These are phyloP conservation scores for Articulospora tetracladia DNA, from an alignment of 495 filamentous ascomycete species.

Conservation along the genomic window DNA sequence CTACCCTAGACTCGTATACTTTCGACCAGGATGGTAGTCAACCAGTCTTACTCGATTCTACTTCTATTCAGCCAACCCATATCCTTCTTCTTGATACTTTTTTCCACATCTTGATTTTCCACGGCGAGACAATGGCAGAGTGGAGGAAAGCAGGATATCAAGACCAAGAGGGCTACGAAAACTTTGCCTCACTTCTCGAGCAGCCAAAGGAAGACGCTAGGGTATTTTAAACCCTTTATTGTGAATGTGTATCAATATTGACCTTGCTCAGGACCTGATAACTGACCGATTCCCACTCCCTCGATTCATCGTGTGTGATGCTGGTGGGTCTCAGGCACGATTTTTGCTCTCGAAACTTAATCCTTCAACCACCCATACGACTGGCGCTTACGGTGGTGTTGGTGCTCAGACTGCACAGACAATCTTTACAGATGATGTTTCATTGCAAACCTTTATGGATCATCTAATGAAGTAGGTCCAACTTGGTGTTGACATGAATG, in stretches of 20 bases:
- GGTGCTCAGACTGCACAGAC: constrained; percentile 87
- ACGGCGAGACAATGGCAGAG: constrained; percentile 95
- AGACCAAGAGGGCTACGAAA: constrained; percentile 97
- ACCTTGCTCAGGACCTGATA: constrained; percentile 75
- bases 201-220: constrained; percentile 97
- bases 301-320: constrained; percentile 98
- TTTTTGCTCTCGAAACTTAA: constrained; percentile 98
- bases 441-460: constrained; percentile 98
- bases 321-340: constrained; percentile 94
- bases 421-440: constrained; percentile 99
- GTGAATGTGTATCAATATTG: constrained; percentile 10
- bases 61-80: constrained; percentile 90
- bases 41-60: constrained; percentile 92
- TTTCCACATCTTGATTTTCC: constrained; percentile 99
- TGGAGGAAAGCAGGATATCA: constrained; percentile 99
- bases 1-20: constrained; percentile 95
- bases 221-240: constrained; percentile 43
- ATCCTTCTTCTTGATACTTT: constrained; percentile 96
- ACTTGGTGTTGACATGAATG: constrained; percentile 12
- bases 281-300: constrained; percentile 96
- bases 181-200: constrained; percentile 84
- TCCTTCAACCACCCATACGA: constrained; percentile 96
- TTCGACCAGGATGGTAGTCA: constrained; percentile 89
- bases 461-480: constrained; percentile 93
- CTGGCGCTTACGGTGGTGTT: constrained; percentile 83